Base-by-base conservation (phyloP, 768 basidiomycete species). In the Suillus occidentalis region DNA sequence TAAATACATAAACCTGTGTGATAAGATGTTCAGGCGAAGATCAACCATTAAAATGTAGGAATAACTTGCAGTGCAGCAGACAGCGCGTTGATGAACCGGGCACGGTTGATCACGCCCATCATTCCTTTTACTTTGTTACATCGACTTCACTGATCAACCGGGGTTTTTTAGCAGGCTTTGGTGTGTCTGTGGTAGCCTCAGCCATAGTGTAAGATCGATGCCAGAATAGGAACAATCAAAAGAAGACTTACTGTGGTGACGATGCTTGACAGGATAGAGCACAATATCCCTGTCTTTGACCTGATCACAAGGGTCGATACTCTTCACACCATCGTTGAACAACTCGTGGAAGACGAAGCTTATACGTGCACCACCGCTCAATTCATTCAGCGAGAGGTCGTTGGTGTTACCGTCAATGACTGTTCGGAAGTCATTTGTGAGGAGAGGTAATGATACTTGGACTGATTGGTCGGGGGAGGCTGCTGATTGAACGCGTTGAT, bases 341-440 rank as follows among this genome's bases (percentile, higher is more conserved):
- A 99, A 79, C 75, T 99, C 97, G 76, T 99, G 97, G 84, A 96
- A 99, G 61, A 99, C 97, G 73, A 98, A 99, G 72, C 91, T 93
- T 83, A 99, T 99, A 77, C 97, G 89, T 34, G 97, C 97, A 76
- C 97, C 97, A 71, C 97, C 97, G n/a, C 93, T 94, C 25, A 99
- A 85, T 78, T 99, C 97, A 72, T 99, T 99, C 72, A 97, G 75
- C 1, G 92, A 91, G 43, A 99, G 81, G 75, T 99, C 97, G 72
- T 96, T 96, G 36, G 95, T 95, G 80, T 93, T 95, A 77, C 97
- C 97, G 74, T 99, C 97, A 69, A 99, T 97, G 47, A 92, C 90
- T 14, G 93, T 93, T 64, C 97, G 89, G 87, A 98, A 99, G 73
- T 99, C 97, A n/a, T n/a, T n/a, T n/a, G n/a, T n/a, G n/a, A n/a